A percentile compares a stretch with the other conserved stretches of the same genome.
These are phyloP conservation scores for Jaltomata sinuosa DNA, from an alignment of 257 asterid genomes.

Conservation along the genomic window DNA sequence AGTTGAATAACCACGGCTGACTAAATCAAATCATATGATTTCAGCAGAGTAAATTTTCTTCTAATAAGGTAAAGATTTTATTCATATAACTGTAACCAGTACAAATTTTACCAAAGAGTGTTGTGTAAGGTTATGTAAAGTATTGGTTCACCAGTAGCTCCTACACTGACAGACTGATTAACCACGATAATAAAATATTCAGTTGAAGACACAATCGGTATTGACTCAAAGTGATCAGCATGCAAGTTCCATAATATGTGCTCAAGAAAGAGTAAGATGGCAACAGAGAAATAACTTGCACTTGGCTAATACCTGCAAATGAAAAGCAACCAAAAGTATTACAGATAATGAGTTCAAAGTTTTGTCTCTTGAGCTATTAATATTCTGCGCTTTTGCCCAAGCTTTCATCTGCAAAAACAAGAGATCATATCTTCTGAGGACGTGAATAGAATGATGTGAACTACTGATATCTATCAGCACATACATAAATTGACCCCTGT, in stretches of 20 bases:
- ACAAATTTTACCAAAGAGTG: not conserved
- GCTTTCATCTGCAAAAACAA: slow-evolving; percentile 63
- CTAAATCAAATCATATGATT: not conserved
- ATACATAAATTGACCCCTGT: not conserved
- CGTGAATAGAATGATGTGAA: not conserved
- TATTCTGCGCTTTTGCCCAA: slow-evolving; percentile 80
- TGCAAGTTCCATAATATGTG: not conserved
- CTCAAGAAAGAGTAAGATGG: not conserved
- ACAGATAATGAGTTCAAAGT: slow-evolving; percentile 86
- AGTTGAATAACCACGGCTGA: not conserved
- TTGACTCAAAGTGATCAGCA: not conserved
- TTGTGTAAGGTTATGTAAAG: not conserved
- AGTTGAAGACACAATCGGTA: not conserved
- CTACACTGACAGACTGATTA: not conserved
- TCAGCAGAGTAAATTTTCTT: not conserved
- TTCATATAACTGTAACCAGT: not conserved
- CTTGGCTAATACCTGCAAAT: slow-evolving; percentile 59
- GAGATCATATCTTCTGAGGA: not conserved
- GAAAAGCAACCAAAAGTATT: slow-evolving; percentile 77
- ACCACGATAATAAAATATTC: not conserved
- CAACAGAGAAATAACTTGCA: not conserved
- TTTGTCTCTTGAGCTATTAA: slow-evolving; percentile 75
- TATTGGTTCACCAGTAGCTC: not conserved
- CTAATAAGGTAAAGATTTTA: not conserved
- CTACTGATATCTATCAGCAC: not conserved